Base-by-base conservation (phyloP, 768 basidiomycete genomes). In the Suillus luteus region DNA sequence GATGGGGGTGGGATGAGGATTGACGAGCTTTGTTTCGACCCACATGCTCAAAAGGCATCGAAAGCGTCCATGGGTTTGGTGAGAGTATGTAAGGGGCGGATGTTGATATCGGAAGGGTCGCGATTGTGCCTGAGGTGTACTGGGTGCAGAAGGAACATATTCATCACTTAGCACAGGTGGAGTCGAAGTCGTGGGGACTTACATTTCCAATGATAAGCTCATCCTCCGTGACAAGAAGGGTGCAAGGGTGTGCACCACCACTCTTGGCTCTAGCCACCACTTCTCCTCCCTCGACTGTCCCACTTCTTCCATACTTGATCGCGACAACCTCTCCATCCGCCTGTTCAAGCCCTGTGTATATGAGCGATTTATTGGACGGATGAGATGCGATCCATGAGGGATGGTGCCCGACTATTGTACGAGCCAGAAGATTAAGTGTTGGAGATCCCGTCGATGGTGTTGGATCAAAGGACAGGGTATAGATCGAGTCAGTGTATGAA, bases 331-430 rank as follows among this genome's bases (percentile, higher is more conserved):
- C 80, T 15, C 93, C 92, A n/a, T 90, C 83, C 0, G 80, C 66
- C 64, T 88, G 84, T 68, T 93, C 89, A 22, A 93, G 79, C 0
- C 82, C 87, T 12, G 91, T 78, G 69, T 88, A 88, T 37, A 92
- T 78, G 27, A 93, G 68, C 3, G 85, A 83, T 51, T 76, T 78
- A 65, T 89, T 83, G 0, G 71, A 73, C 0, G 87, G 86, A 69
- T 89, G 83, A 8, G 78, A 76, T 12, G 87, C 83, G 65, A 95
- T 81, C 93, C 93, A 95, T 6, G 91, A 92, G 0, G 92, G 90
- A 68, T 86, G 85, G 67, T 81, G 75, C 33, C 90, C 89, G 41
- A 86, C 84, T 10, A 73, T 70, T 59, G 85, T 69, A 17, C 80
- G 66, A 5, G 85, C 82, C 14, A 77, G 68, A 38, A 84, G 71